Percentiles rank a stretch among this genome's conserved stretches.
phyloP scores from a whole-genome alignment of 2,329 filamentous ascomycete species.

The Aspergillaceae sp. region DNA sequence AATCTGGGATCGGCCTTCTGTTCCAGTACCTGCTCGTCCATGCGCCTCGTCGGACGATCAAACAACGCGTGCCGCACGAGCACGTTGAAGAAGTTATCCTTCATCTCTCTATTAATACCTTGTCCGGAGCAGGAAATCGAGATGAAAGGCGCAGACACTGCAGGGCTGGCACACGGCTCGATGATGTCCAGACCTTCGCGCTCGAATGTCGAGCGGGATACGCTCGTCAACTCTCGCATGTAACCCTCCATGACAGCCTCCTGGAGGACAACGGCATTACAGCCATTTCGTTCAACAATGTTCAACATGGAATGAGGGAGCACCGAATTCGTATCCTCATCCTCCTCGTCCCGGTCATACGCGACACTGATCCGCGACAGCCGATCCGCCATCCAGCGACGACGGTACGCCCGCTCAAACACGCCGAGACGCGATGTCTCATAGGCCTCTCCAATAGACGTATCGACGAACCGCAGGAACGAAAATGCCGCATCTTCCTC shows the following conservation, averaged over 20 bases:
- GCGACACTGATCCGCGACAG: slow-evolving; percentile 58
- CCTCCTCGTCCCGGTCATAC: slow-evolving; percentile 58
- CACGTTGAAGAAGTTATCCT: slow-evolving; percentile 69
- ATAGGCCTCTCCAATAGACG: slow-evolving; percentile 64
- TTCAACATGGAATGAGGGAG: slow-evolving; percentile 74
- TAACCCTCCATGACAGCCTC: slow-evolving; percentile 64
- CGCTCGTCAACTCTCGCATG: slow-evolving; percentile 68
- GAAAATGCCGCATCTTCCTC: slow-evolving; percentile 63
- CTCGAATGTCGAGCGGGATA: slow-evolving; percentile 58
- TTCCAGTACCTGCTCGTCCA: slow-evolving; percentile 68
- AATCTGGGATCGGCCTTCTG: slow-evolving; percentile 55
- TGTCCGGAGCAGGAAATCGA: slow-evolving; percentile 68
- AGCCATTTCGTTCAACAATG: slow-evolving; percentile 62
- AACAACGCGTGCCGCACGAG: slow-evolving; percentile 67
- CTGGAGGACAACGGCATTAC: slow-evolving; percentile 50
- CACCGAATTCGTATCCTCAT: slow-evolving; percentile 50
- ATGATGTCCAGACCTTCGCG: slow-evolving; percentile 66
- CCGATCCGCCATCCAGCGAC: slow-evolving; percentile 45
- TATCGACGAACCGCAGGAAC: slow-evolving; percentile 80
- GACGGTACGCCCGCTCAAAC: slow-evolving; percentile 63
- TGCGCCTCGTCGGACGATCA: slow-evolving; percentile 47
- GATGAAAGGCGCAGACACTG: slow-evolving; percentile 75
- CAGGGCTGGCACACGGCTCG: slow-evolving; percentile 72
- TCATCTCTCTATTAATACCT: slow-evolving; percentile 52
- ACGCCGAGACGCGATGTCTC: slow-evolving; percentile 59